Evolutionary conservation across 371 early-diverging fungal species (phyloP).

Genomic region (Mortierella sp.): DNA sequence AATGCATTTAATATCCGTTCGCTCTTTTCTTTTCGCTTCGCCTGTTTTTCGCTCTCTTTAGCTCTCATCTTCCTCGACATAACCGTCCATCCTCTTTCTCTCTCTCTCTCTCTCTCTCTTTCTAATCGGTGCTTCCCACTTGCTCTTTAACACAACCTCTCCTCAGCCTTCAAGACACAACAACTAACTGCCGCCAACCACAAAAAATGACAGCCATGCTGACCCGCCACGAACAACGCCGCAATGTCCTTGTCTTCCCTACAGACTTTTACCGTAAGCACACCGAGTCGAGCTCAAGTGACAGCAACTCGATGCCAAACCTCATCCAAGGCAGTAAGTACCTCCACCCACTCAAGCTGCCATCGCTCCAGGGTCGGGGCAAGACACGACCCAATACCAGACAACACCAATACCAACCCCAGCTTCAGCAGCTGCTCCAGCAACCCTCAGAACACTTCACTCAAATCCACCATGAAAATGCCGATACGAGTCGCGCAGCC

Average conservation of each 20-base stretch:
- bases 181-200: background rate
- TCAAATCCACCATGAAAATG: background rate
- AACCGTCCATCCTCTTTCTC: background rate
- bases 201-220: conserved; percentile 26
- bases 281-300: conserved; percentile 30
- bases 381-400: conserved; percentile 14
- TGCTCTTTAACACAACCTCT: too few relatives aligned
- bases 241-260: conserved; percentile 47
- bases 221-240: conserved; percentile 27
- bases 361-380: conserved; percentile 5
- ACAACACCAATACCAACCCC: background rate
- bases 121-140: too few relatives aligned
- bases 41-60: background rate
- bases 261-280: conserved; percentile 42
- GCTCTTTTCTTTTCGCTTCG: background rate
- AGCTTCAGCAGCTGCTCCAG: conserved; percentile 8
- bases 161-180: background rate
- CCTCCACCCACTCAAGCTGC: background rate
- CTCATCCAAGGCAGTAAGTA: conserved; percentile 2
- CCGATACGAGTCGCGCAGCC: background rate
- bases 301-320: conserved; percentile 11
- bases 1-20: background rate
- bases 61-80: background rate
- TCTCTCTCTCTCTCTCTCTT: background rate
- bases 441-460: background rate